Evolutionary conservation across 805 yeast species (phyloP), one percentile per base, ranked within the genome.

Genomic region (Saturnispora hagleri): DNA sequence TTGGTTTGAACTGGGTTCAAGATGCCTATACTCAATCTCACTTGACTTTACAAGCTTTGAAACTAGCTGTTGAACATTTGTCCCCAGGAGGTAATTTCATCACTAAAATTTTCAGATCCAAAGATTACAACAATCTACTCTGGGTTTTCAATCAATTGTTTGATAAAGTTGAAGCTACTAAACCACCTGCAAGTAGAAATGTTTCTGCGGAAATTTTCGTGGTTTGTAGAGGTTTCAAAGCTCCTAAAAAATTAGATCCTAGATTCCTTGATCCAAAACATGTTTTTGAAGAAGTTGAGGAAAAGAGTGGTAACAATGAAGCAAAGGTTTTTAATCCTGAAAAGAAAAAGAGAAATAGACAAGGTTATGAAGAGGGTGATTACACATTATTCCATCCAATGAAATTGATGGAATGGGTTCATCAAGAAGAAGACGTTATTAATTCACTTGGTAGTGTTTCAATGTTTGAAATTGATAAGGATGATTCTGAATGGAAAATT

Each of bases 1-100:
- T 93, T 61, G 99, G 99, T 84, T 77, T 93, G 64, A 96, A 96
- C n/a, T 93, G 99, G 99, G 93, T 87, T 20, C 99, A 93, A 69
- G 99, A 93, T 80, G 99, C 99, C 1, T 93, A 88, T 71, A 89
- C 98, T 1, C 99, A 93, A 72, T 89, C 97, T 27, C 98, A 91
- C 65, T 80, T 93, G 60, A 95, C 96, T 31, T 73, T 93, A 59
- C 96, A 90, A 72, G 96, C 98, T 33, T 75, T 93, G 62, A 89
- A 84, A 67, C 75, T 93, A 54, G 99, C 99, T 0, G 96, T 84
- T 13, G 99, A 93, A 69, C 89, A 93, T 69, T 75, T 93, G 62
- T 74, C 78, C 31, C 86, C 86, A 12, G 96, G 96, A 49, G 99
- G 99, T 60, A 88, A 93, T 33, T 93, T 93, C 67, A 91, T 93